Evolutionary conservation across 352 stramenopile genomes (phyloP).

Genomic region (Globisporangium viniferum): DNA sequence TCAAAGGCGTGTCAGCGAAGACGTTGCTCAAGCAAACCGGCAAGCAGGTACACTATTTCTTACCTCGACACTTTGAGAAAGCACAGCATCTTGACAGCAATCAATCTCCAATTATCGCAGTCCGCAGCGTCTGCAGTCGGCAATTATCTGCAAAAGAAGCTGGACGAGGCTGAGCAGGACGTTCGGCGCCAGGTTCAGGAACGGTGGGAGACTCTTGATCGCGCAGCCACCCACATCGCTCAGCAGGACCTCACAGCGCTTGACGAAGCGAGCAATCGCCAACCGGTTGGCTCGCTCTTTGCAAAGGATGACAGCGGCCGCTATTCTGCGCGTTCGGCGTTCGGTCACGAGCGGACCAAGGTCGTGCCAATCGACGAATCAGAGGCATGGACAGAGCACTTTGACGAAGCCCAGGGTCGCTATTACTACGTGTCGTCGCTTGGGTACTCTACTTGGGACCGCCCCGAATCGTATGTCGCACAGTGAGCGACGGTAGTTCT

Average conservation of each 20-base stretch:
- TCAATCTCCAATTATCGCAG: not conserved
- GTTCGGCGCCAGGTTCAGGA: conserved; percentile 31
- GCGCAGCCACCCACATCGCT: conserved; percentile 15
- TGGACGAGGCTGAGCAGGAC: conserved; percentile 30
- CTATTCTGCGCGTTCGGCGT: not conserved
- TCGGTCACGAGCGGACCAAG: conserved; percentile 14
- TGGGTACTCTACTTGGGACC: conserved; percentile 26
- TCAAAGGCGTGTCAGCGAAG: conserved; percentile 34
- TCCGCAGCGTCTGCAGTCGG: conserved; percentile 8
- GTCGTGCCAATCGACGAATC: conserved; percentile 18
- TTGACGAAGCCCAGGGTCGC: conserved; percentile 19
- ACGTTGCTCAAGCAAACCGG: conserved; percentile 34
- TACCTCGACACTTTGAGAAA: not conserved
- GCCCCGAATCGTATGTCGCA: conserved; percentile 5
- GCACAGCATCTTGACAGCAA: not conserved
- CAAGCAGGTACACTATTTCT: conserved; percentile 28
- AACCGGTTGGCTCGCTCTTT: conserved; percentile 9
- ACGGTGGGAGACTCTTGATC: conserved; percentile 33
- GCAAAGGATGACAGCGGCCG: conserved; percentile 2
- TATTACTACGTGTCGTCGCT: conserved; percentile 34
- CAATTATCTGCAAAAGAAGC: conserved; percentile 45
- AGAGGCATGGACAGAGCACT: conserved; percentile 32
- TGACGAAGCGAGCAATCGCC: not conserved
- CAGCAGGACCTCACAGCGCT: not conserved
- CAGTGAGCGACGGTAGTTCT: not conserved